A percentile compares a stretch with the other conserved stretches of the same genome.
phyloP scores from a whole-genome alignment of 2,329 filamentous ascomycete genomes.

The Ambrosiella xylebori region DNA sequence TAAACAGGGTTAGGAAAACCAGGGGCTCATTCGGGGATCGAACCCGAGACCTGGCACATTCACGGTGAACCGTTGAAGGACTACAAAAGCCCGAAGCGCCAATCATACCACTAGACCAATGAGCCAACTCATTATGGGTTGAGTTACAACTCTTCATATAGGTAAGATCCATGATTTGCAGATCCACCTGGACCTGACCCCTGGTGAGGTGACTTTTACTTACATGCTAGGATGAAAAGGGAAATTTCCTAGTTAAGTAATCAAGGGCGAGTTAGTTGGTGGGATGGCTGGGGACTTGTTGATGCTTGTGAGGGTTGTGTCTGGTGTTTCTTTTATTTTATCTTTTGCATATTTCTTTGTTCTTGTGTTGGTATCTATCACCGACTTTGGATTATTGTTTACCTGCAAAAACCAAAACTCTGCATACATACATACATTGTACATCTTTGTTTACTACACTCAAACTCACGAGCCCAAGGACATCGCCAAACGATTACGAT shows the following conservation, averaged over 20 bases:
- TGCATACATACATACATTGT: no score
- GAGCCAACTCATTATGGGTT: not conserved
- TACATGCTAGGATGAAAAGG: not conserved
- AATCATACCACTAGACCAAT: constrained; percentile 16
- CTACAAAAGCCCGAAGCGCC: constrained; percentile 10
- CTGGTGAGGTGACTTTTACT: not conserved
- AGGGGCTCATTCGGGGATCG: constrained; percentile 10
- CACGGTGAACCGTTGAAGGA: constrained; percentile 10
- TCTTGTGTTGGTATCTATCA: no score
- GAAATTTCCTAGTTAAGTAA: not conserved
- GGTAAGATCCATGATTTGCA: not conserved
- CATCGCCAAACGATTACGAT: no score
- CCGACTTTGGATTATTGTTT: no score
- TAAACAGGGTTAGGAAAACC: not conserved
- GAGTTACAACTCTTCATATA: not conserved
- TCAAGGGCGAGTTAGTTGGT: not conserved
- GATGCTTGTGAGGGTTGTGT: no score
- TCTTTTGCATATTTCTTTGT: no score
- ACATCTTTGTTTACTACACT: no score
- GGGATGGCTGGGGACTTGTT: no score
- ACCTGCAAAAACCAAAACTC: no score
- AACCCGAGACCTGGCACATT: constrained; percentile 11
- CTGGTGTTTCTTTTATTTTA: no score
- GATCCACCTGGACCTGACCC: no score
- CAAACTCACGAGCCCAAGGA: no score